Percentiles rank a stretch among this genome's conserved stretches.
Conservation (phyloP, 331 rosid genomes). For the Pyracantha coccinea region DNA sequence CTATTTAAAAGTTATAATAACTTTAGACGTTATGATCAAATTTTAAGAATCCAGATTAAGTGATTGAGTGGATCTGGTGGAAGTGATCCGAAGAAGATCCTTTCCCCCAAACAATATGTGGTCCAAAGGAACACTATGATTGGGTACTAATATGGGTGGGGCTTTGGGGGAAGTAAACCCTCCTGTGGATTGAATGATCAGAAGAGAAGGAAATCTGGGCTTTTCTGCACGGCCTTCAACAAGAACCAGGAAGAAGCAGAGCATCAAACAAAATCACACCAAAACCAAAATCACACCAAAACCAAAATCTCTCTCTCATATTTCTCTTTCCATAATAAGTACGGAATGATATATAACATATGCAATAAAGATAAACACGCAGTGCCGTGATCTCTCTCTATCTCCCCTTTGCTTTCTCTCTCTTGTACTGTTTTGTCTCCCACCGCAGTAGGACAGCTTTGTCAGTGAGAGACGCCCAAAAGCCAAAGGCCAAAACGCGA, state of each 20-base stretch:
- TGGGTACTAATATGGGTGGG: slow-evolving; percentile 7
- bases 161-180: not conserved
- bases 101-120: not conserved
- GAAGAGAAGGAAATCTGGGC: not conserved
- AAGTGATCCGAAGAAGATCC: no score
- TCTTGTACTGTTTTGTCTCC: not conserved
- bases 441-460: slow-evolving; percentile 8
- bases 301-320: not conserved
- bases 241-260: not conserved
- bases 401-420: not conserved
- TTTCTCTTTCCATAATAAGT: not conserved
- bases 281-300: not conserved
- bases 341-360: not conserved
- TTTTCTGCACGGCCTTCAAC: not conserved
- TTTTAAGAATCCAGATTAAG: no score
- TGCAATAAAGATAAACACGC: not conserved
- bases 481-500: slow-evolving; percentile 3
- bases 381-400: not conserved
- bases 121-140: slow-evolving; percentile 12
- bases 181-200: not conserved
- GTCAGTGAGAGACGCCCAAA: not conserved
- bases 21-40: no score
- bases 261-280: not conserved
- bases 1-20: no score
- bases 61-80: no score